phyloP scores from a whole-genome alignment of 176 grass and related monocot species.

The Poa annua region DNA sequence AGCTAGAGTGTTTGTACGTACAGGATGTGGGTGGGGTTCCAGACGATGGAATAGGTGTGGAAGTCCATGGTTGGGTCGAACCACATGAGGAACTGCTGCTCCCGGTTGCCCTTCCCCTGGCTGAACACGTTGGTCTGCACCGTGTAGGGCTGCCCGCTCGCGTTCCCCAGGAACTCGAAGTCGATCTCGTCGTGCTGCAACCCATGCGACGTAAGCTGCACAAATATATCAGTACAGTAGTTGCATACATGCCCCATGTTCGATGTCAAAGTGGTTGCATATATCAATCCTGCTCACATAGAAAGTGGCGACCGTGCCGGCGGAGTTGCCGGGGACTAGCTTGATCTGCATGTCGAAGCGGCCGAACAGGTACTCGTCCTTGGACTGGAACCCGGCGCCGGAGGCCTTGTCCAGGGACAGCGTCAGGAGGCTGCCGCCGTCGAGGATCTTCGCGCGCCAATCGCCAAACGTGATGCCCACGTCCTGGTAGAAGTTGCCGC shows the following conservation, averaged over 20 bases:
- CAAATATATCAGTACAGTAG: background rate
- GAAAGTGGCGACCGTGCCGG: slow-evolving; percentile 75
- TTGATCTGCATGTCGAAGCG: slow-evolving; percentile 77
- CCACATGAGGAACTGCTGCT: slow-evolving; percentile 80
- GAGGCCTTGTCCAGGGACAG: slow-evolving; percentile 65
- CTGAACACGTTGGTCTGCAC: slow-evolving; percentile 86
- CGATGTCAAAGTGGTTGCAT: background rate
- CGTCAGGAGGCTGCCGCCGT: slow-evolving; percentile 51
- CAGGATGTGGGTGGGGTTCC: slow-evolving; percentile 63
- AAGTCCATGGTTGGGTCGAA: background rate
- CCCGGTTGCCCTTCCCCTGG: slow-evolving; percentile 63
- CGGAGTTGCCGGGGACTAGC: slow-evolving; percentile 67
- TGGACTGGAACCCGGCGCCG: slow-evolving; percentile 68
- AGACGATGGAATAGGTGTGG: background rate
- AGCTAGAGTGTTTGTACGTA: background rate
- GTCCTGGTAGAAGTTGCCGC: slow-evolving; percentile 62
- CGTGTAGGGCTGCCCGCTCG: slow-evolving; percentile 67
- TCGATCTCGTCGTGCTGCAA: slow-evolving; percentile 76
- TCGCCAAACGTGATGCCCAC: slow-evolving; percentile 49
- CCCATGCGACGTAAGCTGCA: slow-evolving; percentile 75
- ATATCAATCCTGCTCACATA: slow-evolving; percentile 40
- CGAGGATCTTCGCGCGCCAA: slow-evolving; percentile 54
- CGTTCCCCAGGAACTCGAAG: slow-evolving; percentile 88
- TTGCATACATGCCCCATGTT: background rate
- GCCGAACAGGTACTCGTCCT: slow-evolving; percentile 64